Base-by-base conservation (phyloP, 2,329 filamentous ascomycete species). In the Didymellaceae sp. region DNA sequence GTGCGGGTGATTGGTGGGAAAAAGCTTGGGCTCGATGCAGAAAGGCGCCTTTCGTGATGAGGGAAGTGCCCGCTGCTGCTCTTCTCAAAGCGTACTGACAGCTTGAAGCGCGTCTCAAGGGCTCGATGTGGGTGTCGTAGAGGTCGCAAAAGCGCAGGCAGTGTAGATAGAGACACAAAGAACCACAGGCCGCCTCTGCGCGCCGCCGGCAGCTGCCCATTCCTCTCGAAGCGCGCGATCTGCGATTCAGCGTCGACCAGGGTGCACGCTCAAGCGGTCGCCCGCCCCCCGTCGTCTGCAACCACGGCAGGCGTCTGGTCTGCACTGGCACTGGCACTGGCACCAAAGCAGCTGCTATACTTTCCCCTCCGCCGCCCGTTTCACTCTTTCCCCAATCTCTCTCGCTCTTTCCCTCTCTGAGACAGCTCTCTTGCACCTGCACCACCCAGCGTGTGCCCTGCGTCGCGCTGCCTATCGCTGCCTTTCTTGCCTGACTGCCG, bases 321-420 rank as follows among this genome's bases (percentile, higher is more conserved):
- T 46, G 44, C 41, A 45, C 63, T 58, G 32, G 44, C 44, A 39
- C 44, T 46, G 35, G 45, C 45, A 48, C 38, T 43, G 45, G 48
- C 48, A 62, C 51, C 55, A 59, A 53, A 57, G 50, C 50, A 57
- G 46, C 40, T 31, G 33, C 50, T 55, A 70, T 69, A 72, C 65
- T 68, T 63, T 62, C 63, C 48, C 48, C 63, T 61, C 67, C 60
- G 63, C 62, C 61, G 64, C 65, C 65, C 66, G 68, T 68, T 71
- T 71, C 67, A 67, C 68, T 53, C 49, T 69, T 70, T 72, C 61
- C 70, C 70, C 66, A 70, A 72, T 70, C 65, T 66, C 65, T 71
- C 61, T 66, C 64, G 62, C 67, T 72, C 67, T 72, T 74, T 73
- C 68, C 71, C 67, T 69, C 70, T 69, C 66, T 68, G 67, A 73